These are phyloP conservation scores for Hyphopichia buzzinii DNA, from an alignment of 1,139 yeast species.

Conservation along the genomic window DNA sequence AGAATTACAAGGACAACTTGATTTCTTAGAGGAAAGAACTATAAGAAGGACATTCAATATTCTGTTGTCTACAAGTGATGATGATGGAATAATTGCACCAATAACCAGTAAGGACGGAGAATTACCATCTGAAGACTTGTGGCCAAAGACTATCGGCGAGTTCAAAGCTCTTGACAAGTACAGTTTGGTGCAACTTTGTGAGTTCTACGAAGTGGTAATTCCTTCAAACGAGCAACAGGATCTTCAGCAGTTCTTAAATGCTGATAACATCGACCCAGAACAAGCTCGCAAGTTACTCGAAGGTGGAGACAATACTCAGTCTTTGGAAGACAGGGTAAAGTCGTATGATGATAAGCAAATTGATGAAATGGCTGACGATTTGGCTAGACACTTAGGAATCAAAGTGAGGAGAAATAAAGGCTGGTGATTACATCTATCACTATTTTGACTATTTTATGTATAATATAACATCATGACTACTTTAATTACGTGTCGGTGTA, in stretches of 20 bases:
- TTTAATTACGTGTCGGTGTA: neutral
- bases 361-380: slow-evolving; percentile 54
- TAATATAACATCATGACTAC: no score
- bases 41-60: slow-evolving; percentile 57
- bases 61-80: slow-evolving; percentile 14
- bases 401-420: slow-evolving; percentile 49
- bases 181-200: slow-evolving; percentile 52
- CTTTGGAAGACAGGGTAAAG: slow-evolving; percentile 40
- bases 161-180: slow-evolving; percentile 47
- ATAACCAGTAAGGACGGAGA: slow-evolving; percentile 72
- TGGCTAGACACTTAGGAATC: slow-evolving; percentile 70
- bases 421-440: slow-evolving; percentile 34
- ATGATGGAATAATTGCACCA: slow-evolving; percentile 19
- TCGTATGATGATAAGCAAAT: slow-evolving; percentile 29
- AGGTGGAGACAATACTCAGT: slow-evolving; percentile 21
- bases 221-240: slow-evolving; percentile 49
- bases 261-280: slow-evolving; percentile 28
- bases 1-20: slow-evolving; percentile 85
- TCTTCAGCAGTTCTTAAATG: slow-evolving; percentile 46
- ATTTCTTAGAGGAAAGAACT: slow-evolving; percentile 63
- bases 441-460: neutral
- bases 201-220: slow-evolving; percentile 68
- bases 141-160: slow-evolving; percentile 61
- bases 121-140: slow-evolving; percentile 48
- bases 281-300: slow-evolving; percentile 30